Conservation (phyloP, 1,284 basidiomycete species). For the Rhizoctonia solani region DNA sequence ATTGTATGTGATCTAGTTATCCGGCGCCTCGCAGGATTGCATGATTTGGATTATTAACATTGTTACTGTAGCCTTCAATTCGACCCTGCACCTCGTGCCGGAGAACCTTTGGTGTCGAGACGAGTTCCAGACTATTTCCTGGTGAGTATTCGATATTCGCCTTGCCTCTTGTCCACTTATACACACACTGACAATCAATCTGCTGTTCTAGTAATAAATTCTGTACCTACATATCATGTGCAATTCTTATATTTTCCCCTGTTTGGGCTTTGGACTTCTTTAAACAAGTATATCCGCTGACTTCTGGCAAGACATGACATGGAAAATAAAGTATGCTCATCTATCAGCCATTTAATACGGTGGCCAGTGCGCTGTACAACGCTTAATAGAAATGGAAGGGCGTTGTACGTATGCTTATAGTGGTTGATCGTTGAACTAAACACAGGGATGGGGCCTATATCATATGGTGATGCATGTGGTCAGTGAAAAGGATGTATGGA, state of each 20-base stretch:
- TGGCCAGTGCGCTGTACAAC: too few relatives aligned
- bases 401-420: too few relatives aligned
- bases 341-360: not conserved
- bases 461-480: not conserved
- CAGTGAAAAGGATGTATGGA: not conserved
- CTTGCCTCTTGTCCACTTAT: not conserved
- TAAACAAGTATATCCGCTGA: not conserved
- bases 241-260: constrained; percentile 20
- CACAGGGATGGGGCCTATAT: too few relatives aligned
- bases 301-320: not conserved
- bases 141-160: constrained; percentile 54
- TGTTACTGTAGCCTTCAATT: constrained; percentile 86
- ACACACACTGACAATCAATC: constrained; percentile 11
- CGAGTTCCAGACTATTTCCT: constrained; percentile 98
- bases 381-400: too few relatives aligned
- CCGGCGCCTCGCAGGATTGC: not conserved
- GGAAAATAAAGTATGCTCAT: not conserved
- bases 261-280: not conserved
- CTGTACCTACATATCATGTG: constrained; percentile 33
- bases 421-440: too few relatives aligned
- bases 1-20: constrained; percentile 61
- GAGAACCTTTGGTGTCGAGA: constrained; percentile 96
- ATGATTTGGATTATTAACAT: constrained; percentile 1
- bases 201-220: constrained; percentile 32
- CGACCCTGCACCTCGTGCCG: constrained; percentile 96